A percentile compares a stretch with the other conserved stretches of the same genome.
Evolutionary conservation across 208 protist species (phyloP).

Genomic region (Leptomonas seymouri): DNA sequence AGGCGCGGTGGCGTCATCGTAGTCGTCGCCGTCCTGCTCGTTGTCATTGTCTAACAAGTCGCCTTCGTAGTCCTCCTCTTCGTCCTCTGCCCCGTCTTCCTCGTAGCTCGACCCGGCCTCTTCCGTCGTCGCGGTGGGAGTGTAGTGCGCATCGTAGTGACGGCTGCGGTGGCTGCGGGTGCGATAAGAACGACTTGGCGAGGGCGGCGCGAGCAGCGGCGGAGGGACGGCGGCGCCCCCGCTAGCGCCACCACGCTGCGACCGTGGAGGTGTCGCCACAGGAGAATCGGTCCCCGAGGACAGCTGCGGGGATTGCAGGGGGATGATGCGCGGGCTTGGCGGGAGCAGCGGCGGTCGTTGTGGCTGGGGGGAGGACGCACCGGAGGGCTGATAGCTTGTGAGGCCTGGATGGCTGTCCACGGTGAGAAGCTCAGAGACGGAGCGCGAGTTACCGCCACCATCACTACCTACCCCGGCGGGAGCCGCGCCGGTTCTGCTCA

Average conservation of each 20-base stretch:
- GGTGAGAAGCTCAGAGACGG: constrained; percentile 9
- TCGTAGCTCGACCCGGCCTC: constrained; percentile 68
- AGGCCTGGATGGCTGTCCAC: constrained; percentile 10
- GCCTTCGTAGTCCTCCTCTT: constrained; percentile 27
- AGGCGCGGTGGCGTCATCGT: constrained; percentile 21
- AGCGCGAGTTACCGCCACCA: constrained; percentile 3
- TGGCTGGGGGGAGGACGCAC: constrained; percentile 8
- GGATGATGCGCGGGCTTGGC: constrained; percentile 11
- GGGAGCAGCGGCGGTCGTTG: constrained; percentile 17
- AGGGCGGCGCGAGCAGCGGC: constrained; percentile 24
- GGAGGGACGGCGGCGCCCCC: background rate
- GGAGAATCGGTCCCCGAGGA: constrained; percentile 39
- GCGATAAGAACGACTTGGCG: constrained; percentile 43
- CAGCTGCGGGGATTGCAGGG: constrained; percentile 35
- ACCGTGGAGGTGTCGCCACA: constrained; percentile 23
- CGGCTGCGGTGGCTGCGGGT: constrained; percentile 31
- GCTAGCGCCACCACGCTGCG: constrained; percentile 5
- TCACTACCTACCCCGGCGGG: background rate
- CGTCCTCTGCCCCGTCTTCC: constrained; percentile 30
- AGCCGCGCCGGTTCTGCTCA: constrained; percentile 1
- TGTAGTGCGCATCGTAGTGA: constrained; percentile 25
- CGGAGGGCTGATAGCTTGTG: constrained; percentile 8
- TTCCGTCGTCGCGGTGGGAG: constrained; percentile 81
- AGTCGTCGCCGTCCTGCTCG: constrained; percentile 14
- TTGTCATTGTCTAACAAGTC: constrained; percentile 32